Evolutionary conservation across 2,329 filamentous ascomycete genomes (phyloP).

Genomic region (Sphaerostilbella broomeana): DNA sequence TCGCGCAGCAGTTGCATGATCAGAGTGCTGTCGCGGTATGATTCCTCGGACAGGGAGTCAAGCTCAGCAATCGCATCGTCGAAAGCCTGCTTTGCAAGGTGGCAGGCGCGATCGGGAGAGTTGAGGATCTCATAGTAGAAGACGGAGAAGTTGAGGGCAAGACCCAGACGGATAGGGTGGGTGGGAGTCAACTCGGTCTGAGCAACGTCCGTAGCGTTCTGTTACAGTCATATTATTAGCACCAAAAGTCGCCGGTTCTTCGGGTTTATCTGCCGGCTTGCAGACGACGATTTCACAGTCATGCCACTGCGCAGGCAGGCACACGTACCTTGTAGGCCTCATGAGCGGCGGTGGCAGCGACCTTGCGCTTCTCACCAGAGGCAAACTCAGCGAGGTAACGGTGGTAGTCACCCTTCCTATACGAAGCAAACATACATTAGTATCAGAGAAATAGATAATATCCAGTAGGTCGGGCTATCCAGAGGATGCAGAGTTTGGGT

Average conservation of each 20-base stretch:
- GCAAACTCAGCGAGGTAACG: slow-evolving; percentile 93
- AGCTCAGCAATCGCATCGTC: slow-evolving; percentile 98
- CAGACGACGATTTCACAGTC: too few species aligned
- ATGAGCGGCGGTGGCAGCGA: slow-evolving; percentile 76
- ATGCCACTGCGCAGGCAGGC: neutral
- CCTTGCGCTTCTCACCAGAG: slow-evolving; percentile 86
- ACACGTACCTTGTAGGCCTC: slow-evolving; percentile 88
- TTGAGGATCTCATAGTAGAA: slow-evolving; percentile 99
- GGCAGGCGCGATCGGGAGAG: slow-evolving; percentile 94
- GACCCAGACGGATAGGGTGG: slow-evolving; percentile 94
- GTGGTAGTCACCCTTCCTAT: slow-evolving; percentile 95
- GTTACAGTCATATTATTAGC: slow-evolving; percentile 12
- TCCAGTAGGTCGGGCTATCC: neutral
- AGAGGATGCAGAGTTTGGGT: slow-evolving; percentile 7
- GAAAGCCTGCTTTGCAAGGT: slow-evolving; percentile 98
- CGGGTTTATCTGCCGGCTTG: too few species aligned
- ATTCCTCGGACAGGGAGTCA: slow-evolving; percentile 95
- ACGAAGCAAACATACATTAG: slow-evolving; percentile 13
- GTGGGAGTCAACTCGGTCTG: slow-evolving; percentile 96
- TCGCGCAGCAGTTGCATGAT: slow-evolving; percentile 99
- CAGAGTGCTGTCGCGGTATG: slow-evolving; percentile 96
- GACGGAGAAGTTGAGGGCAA: slow-evolving; percentile 98
- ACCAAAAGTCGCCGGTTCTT: too few species aligned
- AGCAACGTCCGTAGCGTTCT: slow-evolving; percentile 96
- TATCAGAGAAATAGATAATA: slow-evolving; percentile 5